Conservation (phyloP, 257 asterid species). For the Plantago major region DNA sequence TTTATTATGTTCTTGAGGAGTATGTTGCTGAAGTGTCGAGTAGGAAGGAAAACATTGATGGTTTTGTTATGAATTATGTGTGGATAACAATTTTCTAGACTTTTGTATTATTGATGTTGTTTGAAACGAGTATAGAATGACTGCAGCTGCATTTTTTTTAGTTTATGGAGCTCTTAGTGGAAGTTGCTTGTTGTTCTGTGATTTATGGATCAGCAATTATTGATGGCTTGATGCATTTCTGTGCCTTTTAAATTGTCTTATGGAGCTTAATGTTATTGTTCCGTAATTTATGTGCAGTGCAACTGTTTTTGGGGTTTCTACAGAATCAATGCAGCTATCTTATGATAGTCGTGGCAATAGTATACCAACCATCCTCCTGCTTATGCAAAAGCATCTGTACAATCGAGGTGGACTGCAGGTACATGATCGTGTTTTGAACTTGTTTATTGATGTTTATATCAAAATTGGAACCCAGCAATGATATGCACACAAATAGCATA, state of each 20-base stretch:
- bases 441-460: background rate
- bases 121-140: background rate
- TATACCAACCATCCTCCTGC: slow-evolving; percentile 86
- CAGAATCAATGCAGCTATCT: slow-evolving; percentile 97
- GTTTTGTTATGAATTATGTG: slow-evolving; percentile 9
- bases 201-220: too few species aligned
- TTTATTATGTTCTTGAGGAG: background rate
- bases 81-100: background rate
- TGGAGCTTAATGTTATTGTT: slow-evolving; percentile 22
- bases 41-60: background rate
- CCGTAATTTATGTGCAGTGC: slow-evolving; percentile 50
- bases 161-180: background rate
- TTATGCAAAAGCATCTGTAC: slow-evolving; percentile 80
- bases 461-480: background rate
- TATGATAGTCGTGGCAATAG: slow-evolving; percentile 86
- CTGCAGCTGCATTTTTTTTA: background rate
- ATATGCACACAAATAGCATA: background rate
- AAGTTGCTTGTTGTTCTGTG: slow-evolving; percentile 1
- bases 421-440: slow-evolving; percentile 1
- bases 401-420: slow-evolving; percentile 92
- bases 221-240: background rate
- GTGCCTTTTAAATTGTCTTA: slow-evolving; percentile 1
- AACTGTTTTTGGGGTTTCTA: slow-evolving; percentile 97
- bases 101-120: slow-evolving; percentile 11
- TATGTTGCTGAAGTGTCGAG: background rate